phyloP scores from a whole-genome alignment of 2,329 filamentous ascomycete genomes.

The Coniosporium tulheliwenetii region DNA sequence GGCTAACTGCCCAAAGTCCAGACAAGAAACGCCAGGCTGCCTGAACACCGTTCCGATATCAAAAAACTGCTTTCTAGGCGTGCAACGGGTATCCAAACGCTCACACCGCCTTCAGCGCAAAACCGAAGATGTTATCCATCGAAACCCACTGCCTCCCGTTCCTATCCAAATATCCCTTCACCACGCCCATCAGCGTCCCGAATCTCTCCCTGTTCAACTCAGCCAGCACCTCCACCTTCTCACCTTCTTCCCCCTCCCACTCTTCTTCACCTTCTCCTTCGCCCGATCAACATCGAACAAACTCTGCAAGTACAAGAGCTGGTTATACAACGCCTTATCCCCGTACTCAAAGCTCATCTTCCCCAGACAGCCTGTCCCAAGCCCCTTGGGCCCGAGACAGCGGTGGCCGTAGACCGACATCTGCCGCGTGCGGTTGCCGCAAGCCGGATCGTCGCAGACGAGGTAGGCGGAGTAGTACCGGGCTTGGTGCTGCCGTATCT shows the following conservation, averaged over 20 bases:
- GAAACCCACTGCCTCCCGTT: conserved; percentile 86
- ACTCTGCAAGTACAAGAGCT: conserved; percentile 71
- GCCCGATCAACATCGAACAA: conserved; percentile 86
- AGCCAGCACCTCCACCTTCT: conserved; percentile 49
- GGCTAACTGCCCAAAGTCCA: too few species aligned
- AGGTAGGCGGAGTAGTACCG: conserved; percentile 90
- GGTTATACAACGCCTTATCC: conserved; percentile 89
- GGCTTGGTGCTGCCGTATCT: conserved; percentile 62
- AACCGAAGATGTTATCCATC: conserved; percentile 75
- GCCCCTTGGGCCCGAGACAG: conserved; percentile 74
- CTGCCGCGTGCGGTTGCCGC: conserved; percentile 73
- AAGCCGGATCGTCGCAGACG: conserved; percentile 76
- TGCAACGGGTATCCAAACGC: too few species aligned
- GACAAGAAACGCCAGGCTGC: too few species aligned
- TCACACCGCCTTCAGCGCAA: conserved; percentile 21
- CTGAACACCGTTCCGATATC: too few species aligned
- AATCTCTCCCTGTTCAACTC: conserved; percentile 76
- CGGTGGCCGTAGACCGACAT: conserved; percentile 86
- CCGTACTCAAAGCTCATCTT: conserved; percentile 77
- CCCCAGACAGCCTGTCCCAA: conserved; percentile 71
- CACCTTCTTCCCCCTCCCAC: conserved; percentile 38
- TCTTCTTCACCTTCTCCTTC: conserved; percentile 31
- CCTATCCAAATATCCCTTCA: conserved; percentile 74
- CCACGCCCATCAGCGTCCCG: conserved; percentile 55
- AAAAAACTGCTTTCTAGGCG: too few species aligned